A percentile compares a stretch with the other conserved stretches of the same genome.
Evolutionary conservation across 495 filamentous ascomycete genomes (phyloP).

Genomic region (Aspergillus mulundensis): DNA sequence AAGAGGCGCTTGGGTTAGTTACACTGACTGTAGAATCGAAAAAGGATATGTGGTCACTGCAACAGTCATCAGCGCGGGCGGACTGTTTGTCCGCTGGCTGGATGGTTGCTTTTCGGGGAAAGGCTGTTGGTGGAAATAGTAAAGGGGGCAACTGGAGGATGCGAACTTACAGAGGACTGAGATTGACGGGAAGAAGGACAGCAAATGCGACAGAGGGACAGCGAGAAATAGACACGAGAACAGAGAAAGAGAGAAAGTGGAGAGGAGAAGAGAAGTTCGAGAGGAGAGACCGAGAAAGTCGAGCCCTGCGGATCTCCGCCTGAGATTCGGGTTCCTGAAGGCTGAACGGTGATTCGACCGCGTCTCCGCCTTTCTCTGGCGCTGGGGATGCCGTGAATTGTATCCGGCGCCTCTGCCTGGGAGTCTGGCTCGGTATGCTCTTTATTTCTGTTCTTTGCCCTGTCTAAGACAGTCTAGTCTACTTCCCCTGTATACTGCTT

Average conservation of each 20-base stretch:
- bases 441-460: not conserved
- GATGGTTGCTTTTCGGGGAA: not conserved
- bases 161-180: not conserved
- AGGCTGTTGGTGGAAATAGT: not conserved
- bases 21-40: not conserved
- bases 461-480: no score
- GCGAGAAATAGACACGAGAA: conserved; percentile 8
- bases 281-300: conserved; percentile 7
- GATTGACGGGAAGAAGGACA: conserved; percentile 3
- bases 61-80: not conserved
- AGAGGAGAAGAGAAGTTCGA: conserved; percentile 8
- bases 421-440: not conserved
- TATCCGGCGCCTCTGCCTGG: conserved; percentile 15
- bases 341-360: conserved; percentile 6
- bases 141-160: not conserved
- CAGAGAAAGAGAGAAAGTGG: conserved; percentile 12
- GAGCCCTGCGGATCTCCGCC: not conserved
- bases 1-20: conserved; percentile 9
- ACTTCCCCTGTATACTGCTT: not conserved
- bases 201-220: conserved; percentile 6
- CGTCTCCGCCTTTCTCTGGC: conserved; percentile 1
- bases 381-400: conserved; percentile 21
- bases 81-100: not conserved
- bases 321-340: conserved; percentile 4
- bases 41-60: not conserved